Conservation (phyloP, 1,284 basidiomycete species). For the Ustilago tritici region DNA sequence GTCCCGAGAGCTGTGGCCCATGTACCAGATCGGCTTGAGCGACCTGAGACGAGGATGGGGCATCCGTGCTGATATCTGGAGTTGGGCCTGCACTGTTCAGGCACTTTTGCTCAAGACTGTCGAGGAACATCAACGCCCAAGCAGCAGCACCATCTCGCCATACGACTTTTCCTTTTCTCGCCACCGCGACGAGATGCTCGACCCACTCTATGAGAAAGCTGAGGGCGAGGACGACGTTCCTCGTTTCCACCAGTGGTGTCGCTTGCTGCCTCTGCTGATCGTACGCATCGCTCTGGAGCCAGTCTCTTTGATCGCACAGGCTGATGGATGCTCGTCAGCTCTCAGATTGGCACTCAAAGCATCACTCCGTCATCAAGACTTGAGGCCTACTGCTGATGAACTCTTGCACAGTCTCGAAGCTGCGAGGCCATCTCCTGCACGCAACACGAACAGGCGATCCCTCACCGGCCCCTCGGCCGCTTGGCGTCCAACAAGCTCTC, state of each 20-base stretch:
- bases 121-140: slow-evolving; percentile 31
- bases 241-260: slow-evolving; percentile 60
- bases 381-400: slow-evolving; percentile 46
- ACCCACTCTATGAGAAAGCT: slow-evolving; percentile 47
- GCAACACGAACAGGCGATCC: background rate
- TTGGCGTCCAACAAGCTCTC: background rate
- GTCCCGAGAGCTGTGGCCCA: slow-evolving; percentile 21
- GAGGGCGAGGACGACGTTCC: slow-evolving; percentile 48
- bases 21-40: slow-evolving; percentile 44
- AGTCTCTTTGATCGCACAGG: slow-evolving; percentile 25
- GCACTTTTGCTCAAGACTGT: slow-evolving; percentile 52
- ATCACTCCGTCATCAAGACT: slow-evolving; percentile 46
- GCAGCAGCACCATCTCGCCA: slow-evolving; percentile 54
- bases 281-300: slow-evolving; percentile 40
- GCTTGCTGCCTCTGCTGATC: slow-evolving; percentile 52
- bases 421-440: background rate
- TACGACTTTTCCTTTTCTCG: slow-evolving; percentile 62
- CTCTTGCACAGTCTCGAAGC: slow-evolving; percentile 26
- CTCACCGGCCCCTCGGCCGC: background rate
- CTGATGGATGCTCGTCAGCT: slow-evolving; percentile 26
- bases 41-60: slow-evolving; percentile 61
- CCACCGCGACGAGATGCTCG: slow-evolving; percentile 46
- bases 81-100: slow-evolving; percentile 61
- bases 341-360: slow-evolving; percentile 34
- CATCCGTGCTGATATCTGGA: slow-evolving; percentile 61